Base-by-base conservation (phyloP, 352 stramenopile genomes). In the Elongisporangium undulatum region DNA sequence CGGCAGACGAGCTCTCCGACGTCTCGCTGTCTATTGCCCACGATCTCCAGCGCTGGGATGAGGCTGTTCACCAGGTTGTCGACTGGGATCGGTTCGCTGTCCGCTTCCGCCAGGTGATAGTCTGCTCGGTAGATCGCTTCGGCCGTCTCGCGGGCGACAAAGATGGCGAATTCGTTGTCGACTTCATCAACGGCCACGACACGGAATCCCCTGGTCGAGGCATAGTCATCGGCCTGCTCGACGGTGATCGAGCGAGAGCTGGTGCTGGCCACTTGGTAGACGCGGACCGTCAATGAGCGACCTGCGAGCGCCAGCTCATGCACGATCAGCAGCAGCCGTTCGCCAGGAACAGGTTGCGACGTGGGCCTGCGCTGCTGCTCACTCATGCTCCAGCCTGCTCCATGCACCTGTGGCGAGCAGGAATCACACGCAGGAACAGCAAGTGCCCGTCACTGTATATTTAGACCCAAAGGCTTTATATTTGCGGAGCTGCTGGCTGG, bases 131-230 rank as follows among this genome's bases (percentile, higher is more conserved):
- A 72, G 45, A 90, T 51, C 23, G 78, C 72, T 48, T 84, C 75
- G 7, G 76, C 75, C 12, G 82, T 85, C 50, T 72, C 62, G 1
- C 59, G 62, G 1, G 71, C 71, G 19, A 89, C 61, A 22, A 82
- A 87, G 0, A 90, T 62, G 9, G 78, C 75, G 61, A 81, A 90
- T 45, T 86, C 78, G 50, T 87, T 89, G 55, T 87, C 78, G 13
- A 82, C 66, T 41, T 89, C 78, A 54, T 90, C 81, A n/a, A 68
- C 68, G n/a, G 78, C 81, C 15, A 67, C 67, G 19, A 90, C 62
- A 17, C 71, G 74, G 23, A 84, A 87, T 4, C 78, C 81, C 0
- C 41, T 41, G 7, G 62, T 26, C 2, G 55, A 39, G 22, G 13
- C 10, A 15, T 24, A 23, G n/a, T 5, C 55, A 15, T 51, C 53